phyloP scores from a whole-genome alignment of 2,329 filamentous ascomycete genomes.

The Cryphonectria japonica region DNA sequence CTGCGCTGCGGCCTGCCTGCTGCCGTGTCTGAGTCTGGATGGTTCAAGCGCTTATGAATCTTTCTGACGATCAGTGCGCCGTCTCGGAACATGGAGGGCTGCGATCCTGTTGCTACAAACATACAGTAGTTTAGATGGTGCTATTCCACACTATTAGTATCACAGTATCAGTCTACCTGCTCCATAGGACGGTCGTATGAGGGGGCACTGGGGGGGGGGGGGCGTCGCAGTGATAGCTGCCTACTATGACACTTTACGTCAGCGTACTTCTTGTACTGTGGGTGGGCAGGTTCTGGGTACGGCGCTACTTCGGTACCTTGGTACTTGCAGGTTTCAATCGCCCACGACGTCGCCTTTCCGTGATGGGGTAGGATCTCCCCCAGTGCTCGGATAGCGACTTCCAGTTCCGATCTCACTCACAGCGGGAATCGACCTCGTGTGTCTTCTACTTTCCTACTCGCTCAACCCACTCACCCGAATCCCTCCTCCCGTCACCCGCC shows the following conservation, averaged over 20 bases:
- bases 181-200: not conserved
- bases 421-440: slow-evolving; percentile 4
- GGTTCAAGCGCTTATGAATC: slow-evolving; percentile 1
- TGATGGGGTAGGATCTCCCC: not conserved
- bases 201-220: no score
- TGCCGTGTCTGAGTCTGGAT: slow-evolving; percentile 5
- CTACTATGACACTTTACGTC: not conserved
- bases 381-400: slow-evolving; percentile 24
- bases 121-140: not conserved
- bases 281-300: not conserved
- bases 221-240: not conserved
- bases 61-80: not conserved
- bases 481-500: not conserved
- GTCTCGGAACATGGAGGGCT: not conserved
- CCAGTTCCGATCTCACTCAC: slow-evolving; percentile 18
- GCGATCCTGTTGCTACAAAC: slow-evolving; percentile 1
- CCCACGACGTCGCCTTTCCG: not conserved
- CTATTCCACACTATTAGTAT: not conserved
- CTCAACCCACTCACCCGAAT: no score
- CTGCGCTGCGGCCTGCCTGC: not conserved
- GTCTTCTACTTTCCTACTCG: not conserved
- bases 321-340: not conserved
- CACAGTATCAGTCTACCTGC: not conserved
- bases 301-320: slow-evolving; percentile 1
- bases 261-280: not conserved